Base-by-base conservation (phyloP, 352 stramenopile genomes). In the Globisporangium carolinianum region DNA sequence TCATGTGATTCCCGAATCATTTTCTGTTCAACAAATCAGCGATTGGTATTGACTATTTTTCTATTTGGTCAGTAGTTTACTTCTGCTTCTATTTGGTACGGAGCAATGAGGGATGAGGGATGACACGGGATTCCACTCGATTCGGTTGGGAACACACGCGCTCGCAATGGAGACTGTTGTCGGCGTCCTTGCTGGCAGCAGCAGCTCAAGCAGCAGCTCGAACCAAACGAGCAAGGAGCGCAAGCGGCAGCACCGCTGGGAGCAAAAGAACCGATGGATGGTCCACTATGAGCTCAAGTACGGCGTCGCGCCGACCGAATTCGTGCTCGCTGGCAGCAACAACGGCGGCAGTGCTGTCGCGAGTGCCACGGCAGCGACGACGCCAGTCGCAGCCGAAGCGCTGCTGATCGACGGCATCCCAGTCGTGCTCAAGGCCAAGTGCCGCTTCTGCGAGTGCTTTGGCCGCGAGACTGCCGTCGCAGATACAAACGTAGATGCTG, bases 231-330 rank as follows among this genome's bases (percentile, higher is more conserved):
- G 8, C 50, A 81, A 78, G 67, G 71, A 79, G 45, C 73, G 71
- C 68, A 83, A 83, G 67, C 70, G 70, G 51, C 73, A 73, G 55
- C 73, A 83, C 46, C 73, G 73, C n/a, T 79, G 70, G 73, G 71
- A 79, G 67, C 70, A 83, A 58, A 83, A 83, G 73, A 83, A 83
- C 68, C 70, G 71, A 64, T 83, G 73, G 73, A 83, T 83, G 73
- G 47, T 60, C 41, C 73, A 83, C 64, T 83, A 83, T 53, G 68
- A 83, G 68, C 65, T 79, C 68, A 79, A 79, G 73, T 83, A 83
- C 62, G 73, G 73, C 71, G 73, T 83, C 56, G 53, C 59, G 62
- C 73, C 73, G 18, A 69, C 76, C 49, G 73, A 83, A 62, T 70
- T 75, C 45, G 64, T 24, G 47, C 57, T 37, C 47, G 57, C 35